A percentile compares a stretch with the other conserved stretches of the same genome.
Evolutionary conservation across 1,284 basidiomycete genomes (phyloP).

Genomic region (Leccinum griseonigrum): DNA sequence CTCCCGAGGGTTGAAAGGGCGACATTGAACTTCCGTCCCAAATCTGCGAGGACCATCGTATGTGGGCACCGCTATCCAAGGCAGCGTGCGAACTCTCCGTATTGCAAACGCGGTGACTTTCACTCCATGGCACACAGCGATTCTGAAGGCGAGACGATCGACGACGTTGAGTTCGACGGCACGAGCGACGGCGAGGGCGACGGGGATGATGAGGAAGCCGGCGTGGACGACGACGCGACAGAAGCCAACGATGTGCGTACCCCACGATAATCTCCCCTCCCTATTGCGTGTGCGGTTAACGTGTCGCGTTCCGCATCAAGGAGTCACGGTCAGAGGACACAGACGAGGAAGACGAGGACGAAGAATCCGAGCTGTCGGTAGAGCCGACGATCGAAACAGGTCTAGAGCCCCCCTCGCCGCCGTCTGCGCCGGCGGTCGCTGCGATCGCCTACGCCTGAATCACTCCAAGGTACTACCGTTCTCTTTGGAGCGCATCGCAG

Average conservation of each 20-base stretch:
- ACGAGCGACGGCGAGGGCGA: conserved; percentile 46
- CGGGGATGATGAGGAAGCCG: conserved; percentile 43
- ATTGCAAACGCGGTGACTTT: background rate
- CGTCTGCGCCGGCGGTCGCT: conserved; percentile 25
- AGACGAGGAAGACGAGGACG: conserved; percentile 57
- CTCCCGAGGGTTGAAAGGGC: conserved; percentile 90
- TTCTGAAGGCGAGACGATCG: conserved; percentile 62
- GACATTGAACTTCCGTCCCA: conserved; percentile 91
- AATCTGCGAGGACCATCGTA: conserved; percentile 92
- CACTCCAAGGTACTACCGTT: conserved; percentile 25
- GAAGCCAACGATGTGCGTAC: conserved; percentile 62
- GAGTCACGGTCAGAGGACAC: conserved; percentile 53
- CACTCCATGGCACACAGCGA: conserved; percentile 53
- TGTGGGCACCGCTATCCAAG: conserved; percentile 23
- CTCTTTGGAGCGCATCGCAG: background rate
- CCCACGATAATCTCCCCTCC: background rate
- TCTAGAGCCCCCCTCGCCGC: conserved; percentile 22
- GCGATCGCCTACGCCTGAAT: conserved; percentile 29
- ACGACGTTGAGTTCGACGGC: conserved; percentile 53
- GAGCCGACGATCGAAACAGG: conserved; percentile 24
- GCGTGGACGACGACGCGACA: conserved; percentile 52
- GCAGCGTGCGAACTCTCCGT: conserved; percentile 25
- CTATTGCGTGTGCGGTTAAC: conserved; percentile 7
- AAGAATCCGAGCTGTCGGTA: conserved; percentile 35
- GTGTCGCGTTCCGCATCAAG: conserved; percentile 28